Percentiles rank a stretch among this genome's conserved stretches.
Conservation (phyloP, 1,139 yeast species). For the Ashbya aceris region DNA sequence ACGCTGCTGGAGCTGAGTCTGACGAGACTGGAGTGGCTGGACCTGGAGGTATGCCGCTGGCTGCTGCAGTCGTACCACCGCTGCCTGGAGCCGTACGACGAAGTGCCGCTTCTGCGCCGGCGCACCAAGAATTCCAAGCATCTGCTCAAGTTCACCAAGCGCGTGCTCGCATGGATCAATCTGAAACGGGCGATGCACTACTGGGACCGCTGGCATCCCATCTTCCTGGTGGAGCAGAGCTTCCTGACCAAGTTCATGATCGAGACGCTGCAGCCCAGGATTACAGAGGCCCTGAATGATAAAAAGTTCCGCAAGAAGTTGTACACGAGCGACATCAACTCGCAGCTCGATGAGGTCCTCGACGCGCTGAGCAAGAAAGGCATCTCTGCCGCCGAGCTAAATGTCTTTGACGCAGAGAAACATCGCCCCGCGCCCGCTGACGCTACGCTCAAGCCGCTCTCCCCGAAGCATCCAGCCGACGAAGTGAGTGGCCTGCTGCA, state of each 20-base stretch:
- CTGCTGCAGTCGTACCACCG: slow-evolving; percentile 9
- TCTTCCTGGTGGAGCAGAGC: slow-evolving; percentile 10
- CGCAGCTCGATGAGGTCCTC: background rate
- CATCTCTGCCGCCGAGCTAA: background rate
- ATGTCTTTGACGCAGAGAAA: background rate
- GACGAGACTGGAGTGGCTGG: slow-evolving; percentile 12
- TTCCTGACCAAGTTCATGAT: slow-evolving; percentile 12
- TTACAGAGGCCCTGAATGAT: slow-evolving; percentile 7
- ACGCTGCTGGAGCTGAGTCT: slow-evolving; percentile 8
- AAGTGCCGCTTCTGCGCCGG: slow-evolving; percentile 3
- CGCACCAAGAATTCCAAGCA: slow-evolving; percentile 4
- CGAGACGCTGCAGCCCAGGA: slow-evolving; percentile 3
- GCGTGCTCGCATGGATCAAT: slow-evolving; percentile 10
- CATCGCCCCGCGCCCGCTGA: background rate
- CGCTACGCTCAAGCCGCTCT: background rate
- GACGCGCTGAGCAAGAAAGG: background rate
- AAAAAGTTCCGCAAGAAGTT: slow-evolving; percentile 15
- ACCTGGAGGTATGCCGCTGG: slow-evolving; percentile 17
- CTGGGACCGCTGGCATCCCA: slow-evolving; percentile 11
- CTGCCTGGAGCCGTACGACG: slow-evolving; percentile 4
- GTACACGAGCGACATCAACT: slow-evolving; percentile 1
- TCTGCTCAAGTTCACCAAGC: slow-evolving; percentile 10
- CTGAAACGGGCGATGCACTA: slow-evolving; percentile 8
- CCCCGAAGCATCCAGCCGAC: background rate
- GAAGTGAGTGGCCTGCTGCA: slow-evolving; percentile 15